These are phyloP conservation scores for Ceratobasidium sp. DNA, from an alignment of 1,284 basidiomycete genomes.

Conservation along the genomic window DNA sequence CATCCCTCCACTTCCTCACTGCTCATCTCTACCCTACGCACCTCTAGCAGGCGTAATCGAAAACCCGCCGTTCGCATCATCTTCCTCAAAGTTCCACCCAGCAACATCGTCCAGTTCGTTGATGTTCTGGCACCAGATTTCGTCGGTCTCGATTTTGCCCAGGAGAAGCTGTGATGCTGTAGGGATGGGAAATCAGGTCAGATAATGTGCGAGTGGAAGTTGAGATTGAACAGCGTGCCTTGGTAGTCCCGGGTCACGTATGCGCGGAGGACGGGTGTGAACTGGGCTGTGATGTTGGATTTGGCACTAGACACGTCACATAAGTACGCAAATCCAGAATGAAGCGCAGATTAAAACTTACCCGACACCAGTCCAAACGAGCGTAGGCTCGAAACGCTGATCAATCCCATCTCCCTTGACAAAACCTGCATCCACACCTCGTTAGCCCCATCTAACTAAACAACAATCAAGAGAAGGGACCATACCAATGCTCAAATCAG, in stretches of 20 bases:
- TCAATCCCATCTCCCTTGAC: conserved; percentile 28
- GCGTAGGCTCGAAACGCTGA: conserved; percentile 26
- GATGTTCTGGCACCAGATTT: background rate
- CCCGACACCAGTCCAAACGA: conserved; percentile 32
- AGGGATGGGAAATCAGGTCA: background rate
- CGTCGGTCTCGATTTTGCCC: conserved; percentile 4
- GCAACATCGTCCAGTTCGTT: background rate
- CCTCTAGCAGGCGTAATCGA: background rate
- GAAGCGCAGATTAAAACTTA: too few relatives aligned
- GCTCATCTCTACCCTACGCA: background rate
- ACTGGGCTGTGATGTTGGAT: conserved; percentile 26
- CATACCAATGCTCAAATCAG: conserved; percentile 36
- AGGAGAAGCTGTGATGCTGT: background rate
- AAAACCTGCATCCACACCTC: background rate
- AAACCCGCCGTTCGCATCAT: background rate
- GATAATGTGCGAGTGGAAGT: background rate
- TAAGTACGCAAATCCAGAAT: background rate
- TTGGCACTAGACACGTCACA: background rate
- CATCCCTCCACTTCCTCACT: too few relatives aligned
- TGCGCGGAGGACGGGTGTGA: conserved; percentile 11
- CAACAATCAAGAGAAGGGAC: background rate
- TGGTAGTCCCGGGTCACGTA: conserved; percentile 29
- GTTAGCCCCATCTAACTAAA: background rate
- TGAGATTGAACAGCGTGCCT: background rate
- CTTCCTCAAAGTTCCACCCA: conserved; percentile 5